Percentiles rank a stretch among this genome's conserved stretches.
Conservation (phyloP, 495 filamentous ascomycete genomes). For the Amphirosellinia nigrospora region DNA sequence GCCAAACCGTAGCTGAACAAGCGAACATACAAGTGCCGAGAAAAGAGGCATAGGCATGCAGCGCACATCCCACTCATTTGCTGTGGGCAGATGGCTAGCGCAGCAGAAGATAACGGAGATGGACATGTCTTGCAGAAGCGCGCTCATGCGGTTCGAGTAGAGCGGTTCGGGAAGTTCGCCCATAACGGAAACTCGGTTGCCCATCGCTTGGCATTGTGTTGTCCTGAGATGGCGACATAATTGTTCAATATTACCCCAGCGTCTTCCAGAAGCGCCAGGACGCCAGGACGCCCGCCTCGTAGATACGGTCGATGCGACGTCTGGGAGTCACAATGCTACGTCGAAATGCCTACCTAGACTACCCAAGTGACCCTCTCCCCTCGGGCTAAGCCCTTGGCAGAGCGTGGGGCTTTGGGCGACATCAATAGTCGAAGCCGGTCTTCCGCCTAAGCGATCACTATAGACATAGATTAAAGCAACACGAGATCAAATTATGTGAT, state of each 20-base stretch:
- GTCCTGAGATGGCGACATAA: constrained; percentile 19
- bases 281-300: background rate
- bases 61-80: constrained; percentile 2
- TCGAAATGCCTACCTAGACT: background rate
- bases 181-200: constrained; percentile 8
- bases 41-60: constrained; percentile 3
- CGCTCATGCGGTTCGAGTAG: background rate
- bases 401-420: constrained; percentile 8
- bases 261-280: background rate
- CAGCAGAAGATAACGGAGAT: constrained; percentile 9
- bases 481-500: background rate
- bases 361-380: background rate
- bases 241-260: constrained; percentile 17
- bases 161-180: constrained; percentile 15
- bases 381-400: background rate
- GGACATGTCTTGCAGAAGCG: constrained; percentile 2
- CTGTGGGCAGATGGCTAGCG: background rate
- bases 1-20: constrained; percentile 1
- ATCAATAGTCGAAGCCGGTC: background rate
- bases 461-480: background rate
- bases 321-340: constrained; percentile 1
- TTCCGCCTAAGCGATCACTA: background rate
- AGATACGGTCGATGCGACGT: background rate
- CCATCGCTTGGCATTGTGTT: constrained; percentile 15
- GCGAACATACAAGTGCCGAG: constrained; percentile 17